A percentile compares a stretch with the other conserved stretches of the same genome.
Conservation (phyloP, 2,329 filamentous ascomycete genomes). For the Xylariaceae sp. region DNA sequence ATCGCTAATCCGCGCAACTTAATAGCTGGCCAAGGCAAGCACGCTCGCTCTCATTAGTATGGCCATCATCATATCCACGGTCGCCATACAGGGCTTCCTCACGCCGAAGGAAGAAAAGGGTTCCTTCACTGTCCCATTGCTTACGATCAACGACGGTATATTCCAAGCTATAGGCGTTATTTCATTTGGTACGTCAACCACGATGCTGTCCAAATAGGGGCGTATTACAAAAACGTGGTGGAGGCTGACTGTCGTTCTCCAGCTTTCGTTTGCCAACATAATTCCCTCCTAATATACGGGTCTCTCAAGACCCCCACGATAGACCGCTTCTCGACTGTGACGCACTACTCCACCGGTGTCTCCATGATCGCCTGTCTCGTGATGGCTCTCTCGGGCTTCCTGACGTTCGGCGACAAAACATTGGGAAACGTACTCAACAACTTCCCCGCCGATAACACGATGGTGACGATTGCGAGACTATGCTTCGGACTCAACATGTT, state of each 20-base stretch:
- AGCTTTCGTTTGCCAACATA: slow-evolving; percentile 78
- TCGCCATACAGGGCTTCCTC: slow-evolving; percentile 75
- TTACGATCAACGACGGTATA: slow-evolving; percentile 80
- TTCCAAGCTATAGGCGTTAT: slow-evolving; percentile 98
- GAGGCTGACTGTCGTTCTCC: slow-evolving; percentile 29
- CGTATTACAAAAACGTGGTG: no score
- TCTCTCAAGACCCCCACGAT: slow-evolving; percentile 91
- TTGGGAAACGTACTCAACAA: slow-evolving; percentile 97
- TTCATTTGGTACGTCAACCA: slow-evolving; percentile 68
- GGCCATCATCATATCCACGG: slow-evolving; percentile 80
- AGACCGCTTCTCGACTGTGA: slow-evolving; percentile 88
- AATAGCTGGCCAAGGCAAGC: slow-evolving; percentile 91
- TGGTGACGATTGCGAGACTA: slow-evolving; percentile 91
- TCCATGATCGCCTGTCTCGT: slow-evolving; percentile 87
- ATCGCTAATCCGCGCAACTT: slow-evolving; percentile 15
- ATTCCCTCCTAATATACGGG: slow-evolving; percentile 94
- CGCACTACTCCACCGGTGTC: slow-evolving; percentile 85
- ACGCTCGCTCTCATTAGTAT: slow-evolving; percentile 91
- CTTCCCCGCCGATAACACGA: slow-evolving; percentile 81
- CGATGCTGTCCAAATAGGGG: neutral
- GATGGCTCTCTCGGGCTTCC: slow-evolving; percentile 83
- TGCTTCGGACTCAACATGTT: slow-evolving; percentile 99
- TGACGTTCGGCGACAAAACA: slow-evolving; percentile 88
- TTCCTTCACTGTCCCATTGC: slow-evolving; percentile 59
- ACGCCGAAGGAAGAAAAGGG: slow-evolving; percentile 69